A percentile compares a stretch with the other conserved stretches of the same genome.
Evolutionary conservation across 352 stramenopile species (phyloP).

Genomic region (Globisporangium cylindrosporum): DNA sequence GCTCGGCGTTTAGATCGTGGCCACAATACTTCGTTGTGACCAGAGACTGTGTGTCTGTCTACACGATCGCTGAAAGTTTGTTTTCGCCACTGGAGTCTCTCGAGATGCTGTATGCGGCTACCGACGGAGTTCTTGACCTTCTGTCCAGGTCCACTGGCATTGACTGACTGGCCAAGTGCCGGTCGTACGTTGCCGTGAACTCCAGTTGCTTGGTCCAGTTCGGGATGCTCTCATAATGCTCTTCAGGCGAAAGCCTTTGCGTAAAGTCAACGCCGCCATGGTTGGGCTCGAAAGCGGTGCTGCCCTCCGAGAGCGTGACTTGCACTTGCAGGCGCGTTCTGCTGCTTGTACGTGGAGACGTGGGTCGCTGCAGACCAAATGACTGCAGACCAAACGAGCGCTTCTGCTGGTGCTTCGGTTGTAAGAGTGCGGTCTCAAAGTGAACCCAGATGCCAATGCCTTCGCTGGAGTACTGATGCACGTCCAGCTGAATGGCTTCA

Average conservation of each 20-base stretch:
- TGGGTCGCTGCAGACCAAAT: background rate
- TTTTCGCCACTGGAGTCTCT: background rate
- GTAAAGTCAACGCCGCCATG: background rate
- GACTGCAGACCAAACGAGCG: background rate
- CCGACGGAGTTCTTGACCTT: background rate
- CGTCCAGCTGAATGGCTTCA: background rate
- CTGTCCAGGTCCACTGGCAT: background rate
- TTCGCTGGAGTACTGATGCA: background rate
- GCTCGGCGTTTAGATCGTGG: no score
- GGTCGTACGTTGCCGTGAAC: slow-evolving; percentile 6
- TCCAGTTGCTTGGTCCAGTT: background rate
- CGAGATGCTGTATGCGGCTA: slow-evolving; percentile 2
- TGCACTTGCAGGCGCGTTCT: slow-evolving; percentile 8
- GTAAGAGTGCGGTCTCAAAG: background rate
- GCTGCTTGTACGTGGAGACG: background rate
- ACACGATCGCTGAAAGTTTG: slow-evolving; percentile 2
- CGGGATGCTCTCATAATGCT: background rate
- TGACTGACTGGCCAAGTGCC: background rate
- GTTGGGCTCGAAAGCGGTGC: background rate
- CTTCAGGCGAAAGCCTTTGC: background rate
- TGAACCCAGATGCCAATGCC: background rate
- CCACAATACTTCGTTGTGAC: no score
- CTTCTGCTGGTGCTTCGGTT: background rate
- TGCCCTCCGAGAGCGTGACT: background rate
- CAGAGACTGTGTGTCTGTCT: background rate